phyloP scores from a whole-genome alignment of 176 grass and related monocot species.

The Oryza meridionalis region DNA sequence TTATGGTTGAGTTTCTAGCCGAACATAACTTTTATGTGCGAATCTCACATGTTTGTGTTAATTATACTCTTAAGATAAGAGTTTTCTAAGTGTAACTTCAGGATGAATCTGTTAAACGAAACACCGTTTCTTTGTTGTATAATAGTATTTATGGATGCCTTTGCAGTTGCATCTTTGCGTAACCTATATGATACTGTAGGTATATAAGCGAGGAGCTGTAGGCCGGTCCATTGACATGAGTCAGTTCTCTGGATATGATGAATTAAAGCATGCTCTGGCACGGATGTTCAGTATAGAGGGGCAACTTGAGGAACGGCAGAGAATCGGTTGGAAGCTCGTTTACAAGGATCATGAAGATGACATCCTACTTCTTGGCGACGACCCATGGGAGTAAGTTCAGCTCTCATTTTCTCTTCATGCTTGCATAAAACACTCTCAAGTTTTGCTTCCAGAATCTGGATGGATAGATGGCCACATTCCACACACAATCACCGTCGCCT shows the following conservation, averaged over 20 bases:
- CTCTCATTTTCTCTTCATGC: conserved; percentile 3
- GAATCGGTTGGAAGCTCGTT: conserved; percentile 77
- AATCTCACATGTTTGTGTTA: neutral
- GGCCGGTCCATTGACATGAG: conserved; percentile 74
- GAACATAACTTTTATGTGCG: neutral
- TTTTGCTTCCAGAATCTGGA: neutral
- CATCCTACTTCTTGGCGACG: conserved; percentile 72
- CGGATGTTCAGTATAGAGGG: conserved; percentile 76
- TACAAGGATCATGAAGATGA: conserved; percentile 75
- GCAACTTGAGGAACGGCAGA: conserved; percentile 69
- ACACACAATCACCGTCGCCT: neutral
- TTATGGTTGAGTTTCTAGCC: neutral
- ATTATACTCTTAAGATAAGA: neutral
- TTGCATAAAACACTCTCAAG: neutral
- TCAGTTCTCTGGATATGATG: conserved; percentile 61
- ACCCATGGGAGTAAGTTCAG: conserved; percentile 76
- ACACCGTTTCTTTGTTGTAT: neutral
- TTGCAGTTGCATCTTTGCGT: conserved; percentile 33
- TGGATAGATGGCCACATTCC: neutral
- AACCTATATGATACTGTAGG: conserved; percentile 52
- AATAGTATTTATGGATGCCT: neutral
- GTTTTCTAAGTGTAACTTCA: neutral
- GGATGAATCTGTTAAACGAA: neutral
- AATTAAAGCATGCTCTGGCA: conserved; percentile 62
- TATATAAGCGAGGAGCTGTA: conserved; percentile 69